These are phyloP conservation scores for Intubia oerlemansii DNA, from an alignment of 2,329 filamentous ascomycete genomes.

Conservation along the genomic window DNA sequence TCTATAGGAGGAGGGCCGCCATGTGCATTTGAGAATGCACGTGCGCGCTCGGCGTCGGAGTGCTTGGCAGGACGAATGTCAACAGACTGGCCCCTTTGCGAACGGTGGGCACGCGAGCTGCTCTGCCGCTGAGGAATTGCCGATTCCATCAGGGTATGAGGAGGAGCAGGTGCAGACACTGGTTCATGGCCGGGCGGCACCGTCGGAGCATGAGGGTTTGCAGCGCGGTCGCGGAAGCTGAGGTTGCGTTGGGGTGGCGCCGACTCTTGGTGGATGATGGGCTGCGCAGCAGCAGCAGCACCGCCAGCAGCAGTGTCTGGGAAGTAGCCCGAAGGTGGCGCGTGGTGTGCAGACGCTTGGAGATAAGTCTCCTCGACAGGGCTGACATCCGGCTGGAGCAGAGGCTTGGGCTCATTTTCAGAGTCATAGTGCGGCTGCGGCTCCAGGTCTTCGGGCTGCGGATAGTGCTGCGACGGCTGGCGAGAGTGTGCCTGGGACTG, in stretches of 20 bases:
- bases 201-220: too few relatives aligned
- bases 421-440: constrained; percentile 7
- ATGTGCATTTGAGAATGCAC: too few relatives aligned
- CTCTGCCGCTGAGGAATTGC: constrained; percentile 2
- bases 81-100: constrained; percentile 34
- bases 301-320: too few relatives aligned
- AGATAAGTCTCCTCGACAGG: constrained; percentile 6
- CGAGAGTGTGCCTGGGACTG: constrained; percentile 3
- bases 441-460: too few relatives aligned
- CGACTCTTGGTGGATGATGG: too few relatives aligned
- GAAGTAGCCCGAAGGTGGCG: constrained; percentile 13
- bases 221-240: constrained; percentile 38
- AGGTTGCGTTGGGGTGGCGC: constrained; percentile 29
- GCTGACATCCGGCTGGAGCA: constrained; percentile 7
- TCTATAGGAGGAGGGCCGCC: too few relatives aligned
- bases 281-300: too few relatives aligned
- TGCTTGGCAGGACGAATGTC: too few relatives aligned
- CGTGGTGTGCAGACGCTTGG: constrained; percentile 7
- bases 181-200: too few relatives aligned
- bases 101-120: constrained; percentile 29
- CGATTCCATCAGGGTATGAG: too few relatives aligned
- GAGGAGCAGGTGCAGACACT: too few relatives aligned
- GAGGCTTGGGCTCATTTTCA: constrained; percentile 11
- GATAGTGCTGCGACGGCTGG: constrained; percentile 5
- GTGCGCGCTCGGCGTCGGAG: too few relatives aligned